These are phyloP conservation scores for Debaryomyces udenii DNA, from an alignment of 1,139 yeast genomes.

Conservation along the genomic window DNA sequence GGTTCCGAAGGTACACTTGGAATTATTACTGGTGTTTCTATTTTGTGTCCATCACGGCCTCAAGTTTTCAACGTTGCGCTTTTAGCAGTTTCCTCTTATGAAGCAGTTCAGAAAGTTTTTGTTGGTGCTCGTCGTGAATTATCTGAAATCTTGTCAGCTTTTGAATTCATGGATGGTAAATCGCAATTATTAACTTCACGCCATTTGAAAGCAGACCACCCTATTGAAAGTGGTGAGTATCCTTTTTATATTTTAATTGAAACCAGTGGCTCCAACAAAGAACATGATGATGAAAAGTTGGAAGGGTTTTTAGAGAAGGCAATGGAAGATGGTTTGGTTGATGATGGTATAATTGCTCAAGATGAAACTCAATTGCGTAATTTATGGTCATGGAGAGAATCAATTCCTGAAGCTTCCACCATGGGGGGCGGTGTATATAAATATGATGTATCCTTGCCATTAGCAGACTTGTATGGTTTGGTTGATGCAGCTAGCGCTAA, in stretches of 20 bases:
- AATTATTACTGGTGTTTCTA: slow-evolving; percentile 84
- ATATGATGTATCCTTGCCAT: slow-evolving; percentile 91
- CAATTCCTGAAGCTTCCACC: slow-evolving; percentile 86
- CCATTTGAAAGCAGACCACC: slow-evolving; percentile 63
- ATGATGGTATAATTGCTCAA: slow-evolving; percentile 94
- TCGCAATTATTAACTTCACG: slow-evolving; percentile 68
- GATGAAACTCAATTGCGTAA: slow-evolving; percentile 84
- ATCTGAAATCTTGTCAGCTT: slow-evolving; percentile 86
- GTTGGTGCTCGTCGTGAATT: slow-evolving; percentile 77
- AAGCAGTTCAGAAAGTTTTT: slow-evolving; percentile 80
- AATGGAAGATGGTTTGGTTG: slow-evolving; percentile 81
- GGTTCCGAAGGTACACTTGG: slow-evolving; percentile 95
- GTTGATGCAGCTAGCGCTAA: slow-evolving; percentile 72
- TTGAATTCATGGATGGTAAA: slow-evolving; percentile 88
- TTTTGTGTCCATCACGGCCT: slow-evolving; percentile 92
- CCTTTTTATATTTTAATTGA: slow-evolving; percentile 92
- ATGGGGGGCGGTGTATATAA: slow-evolving; percentile 93
- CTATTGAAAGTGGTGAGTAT: slow-evolving; percentile 72
- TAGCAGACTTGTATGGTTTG: slow-evolving; percentile 73
- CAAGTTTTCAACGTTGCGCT: slow-evolving; percentile 86
- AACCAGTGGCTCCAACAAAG: slow-evolving; percentile 90
- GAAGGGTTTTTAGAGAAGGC: slow-evolving; percentile 80
- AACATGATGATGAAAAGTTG: slow-evolving; percentile 77
- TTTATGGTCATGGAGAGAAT: slow-evolving; percentile 95
- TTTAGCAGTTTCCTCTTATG: slow-evolving; percentile 79